phyloP scores from a whole-genome alignment of 2,329 filamentous ascomycete species.

The Sarocladium kiliense region DNA sequence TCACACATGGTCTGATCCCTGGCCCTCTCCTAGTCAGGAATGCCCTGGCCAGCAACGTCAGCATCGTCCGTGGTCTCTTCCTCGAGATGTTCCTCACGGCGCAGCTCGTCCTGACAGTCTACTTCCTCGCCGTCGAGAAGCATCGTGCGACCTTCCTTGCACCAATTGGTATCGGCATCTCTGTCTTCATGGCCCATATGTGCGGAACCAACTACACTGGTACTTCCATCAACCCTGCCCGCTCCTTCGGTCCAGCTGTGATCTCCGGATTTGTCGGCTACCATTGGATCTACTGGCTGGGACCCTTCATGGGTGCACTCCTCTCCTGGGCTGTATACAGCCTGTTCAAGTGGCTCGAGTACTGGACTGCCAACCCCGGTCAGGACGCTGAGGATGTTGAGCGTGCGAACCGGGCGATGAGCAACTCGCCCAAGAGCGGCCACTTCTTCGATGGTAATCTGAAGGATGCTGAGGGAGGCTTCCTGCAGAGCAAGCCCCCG shows the following conservation, averaged over 20 bases:
- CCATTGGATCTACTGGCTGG: conserved; percentile 53
- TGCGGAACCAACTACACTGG: conserved; percentile 41
- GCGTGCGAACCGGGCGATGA: conserved; percentile 7
- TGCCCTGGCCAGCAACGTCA: conserved; percentile 45
- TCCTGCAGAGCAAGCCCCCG: neutral
- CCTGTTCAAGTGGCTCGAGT: conserved; percentile 45
- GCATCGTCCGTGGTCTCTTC: conserved; percentile 54
- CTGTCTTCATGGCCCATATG: conserved; percentile 58
- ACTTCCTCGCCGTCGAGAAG: conserved; percentile 69
- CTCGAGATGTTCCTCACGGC: conserved; percentile 63
- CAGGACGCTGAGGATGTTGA: conserved; percentile 37
- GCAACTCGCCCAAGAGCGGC: neutral
- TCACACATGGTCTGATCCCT: conserved; percentile 54
- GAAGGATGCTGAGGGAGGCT: conserved; percentile 2
- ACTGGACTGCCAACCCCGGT: conserved; percentile 43
- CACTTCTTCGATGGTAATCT: conserved; percentile 6
- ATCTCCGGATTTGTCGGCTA: conserved; percentile 37
- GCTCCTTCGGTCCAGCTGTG: conserved; percentile 45
- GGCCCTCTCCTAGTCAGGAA: conserved; percentile 51
- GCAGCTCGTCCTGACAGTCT: conserved; percentile 58
- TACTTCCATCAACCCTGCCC: conserved; percentile 44
- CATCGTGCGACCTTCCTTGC: conserved; percentile 68
- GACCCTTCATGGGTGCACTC: conserved; percentile 43
- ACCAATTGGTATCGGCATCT: conserved; percentile 65
- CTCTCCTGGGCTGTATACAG: conserved; percentile 46